phyloP scores from a whole-genome alignment of 176 grass and related monocot species.

The Carex littledalei region DNA sequence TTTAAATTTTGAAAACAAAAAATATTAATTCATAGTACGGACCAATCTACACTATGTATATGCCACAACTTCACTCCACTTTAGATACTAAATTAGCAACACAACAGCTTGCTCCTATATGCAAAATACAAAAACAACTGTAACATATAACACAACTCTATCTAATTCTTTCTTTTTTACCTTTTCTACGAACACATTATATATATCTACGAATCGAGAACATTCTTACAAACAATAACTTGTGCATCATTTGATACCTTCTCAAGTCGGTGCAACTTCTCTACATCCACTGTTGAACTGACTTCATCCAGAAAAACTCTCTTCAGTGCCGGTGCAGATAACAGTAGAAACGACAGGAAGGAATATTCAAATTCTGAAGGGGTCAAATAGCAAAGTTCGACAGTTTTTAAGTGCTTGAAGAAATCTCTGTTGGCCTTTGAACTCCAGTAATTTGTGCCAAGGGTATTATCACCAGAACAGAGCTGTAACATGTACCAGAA shows the following conservation, averaged over 20 bases:
- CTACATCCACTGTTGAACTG: not conserved
- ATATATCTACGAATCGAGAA: not conserved
- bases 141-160: not conserved
- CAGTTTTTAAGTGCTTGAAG: not conserved
- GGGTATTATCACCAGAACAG: not conserved
- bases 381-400: not conserved
- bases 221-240: not conserved
- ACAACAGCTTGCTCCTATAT: not conserved
- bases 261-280: not conserved
- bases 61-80: too few species aligned
- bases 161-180: not conserved
- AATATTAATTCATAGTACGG: too few species aligned
- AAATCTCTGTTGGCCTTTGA: not conserved
- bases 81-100: not conserved
- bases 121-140: not conserved
- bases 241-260: not conserved
- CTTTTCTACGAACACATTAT: not conserved
- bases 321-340: not conserved
- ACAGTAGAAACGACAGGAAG: not conserved
- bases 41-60: too few species aligned
- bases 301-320: not conserved
- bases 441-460: not conserved
- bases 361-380: not conserved
- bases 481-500: slow-evolving; percentile 1
- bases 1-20: too few species aligned